Percentiles rank a stretch among this genome's conserved stretches.
phyloP scores from a whole-genome alignment of 768 basidiomycete species.

The Pulveroboletus sp. region DNA sequence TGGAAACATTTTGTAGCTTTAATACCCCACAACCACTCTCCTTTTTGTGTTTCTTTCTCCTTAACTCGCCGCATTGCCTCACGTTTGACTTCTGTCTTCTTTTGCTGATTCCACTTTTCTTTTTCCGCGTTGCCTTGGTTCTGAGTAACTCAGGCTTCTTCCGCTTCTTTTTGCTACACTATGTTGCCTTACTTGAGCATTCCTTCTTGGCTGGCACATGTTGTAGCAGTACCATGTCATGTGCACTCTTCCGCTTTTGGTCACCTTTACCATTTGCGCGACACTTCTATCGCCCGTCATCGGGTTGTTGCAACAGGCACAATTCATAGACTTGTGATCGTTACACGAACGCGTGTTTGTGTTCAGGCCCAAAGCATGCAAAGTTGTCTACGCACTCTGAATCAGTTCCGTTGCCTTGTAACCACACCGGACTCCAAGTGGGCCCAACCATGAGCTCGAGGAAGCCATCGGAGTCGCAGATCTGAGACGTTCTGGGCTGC shows the following conservation, averaged over 20 bases:
- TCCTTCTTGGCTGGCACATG: constrained; percentile 17
- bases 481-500: neutral
- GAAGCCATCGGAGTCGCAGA: constrained; percentile 6
- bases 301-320: constrained; percentile 1
- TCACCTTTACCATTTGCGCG: neutral
- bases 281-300: neutral
- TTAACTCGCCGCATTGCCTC: neutral
- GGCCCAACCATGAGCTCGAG: constrained; percentile 6
- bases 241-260: constrained; percentile 3
- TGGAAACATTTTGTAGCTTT: constrained; percentile 27
- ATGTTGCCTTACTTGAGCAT: constrained; percentile 1
- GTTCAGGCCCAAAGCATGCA: too few species aligned
- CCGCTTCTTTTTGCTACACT: neutral
- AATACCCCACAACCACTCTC: constrained; percentile 23
- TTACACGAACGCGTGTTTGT: too few species aligned
- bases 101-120: constrained; percentile 6
- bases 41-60: constrained; percentile 7
- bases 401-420: neutral
- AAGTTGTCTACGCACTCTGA: too few species aligned
- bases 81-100: neutral
- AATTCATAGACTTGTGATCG: neutral
- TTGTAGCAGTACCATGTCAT: constrained; percentile 27
- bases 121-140: constrained; percentile 1
- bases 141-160: constrained; percentile 24
- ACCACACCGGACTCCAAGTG: neutral